A percentile compares a stretch with the other conserved stretches of the same genome.
Conservation (phyloP, 495 filamentous ascomycete species). For the Neurospora cerealis region DNA sequence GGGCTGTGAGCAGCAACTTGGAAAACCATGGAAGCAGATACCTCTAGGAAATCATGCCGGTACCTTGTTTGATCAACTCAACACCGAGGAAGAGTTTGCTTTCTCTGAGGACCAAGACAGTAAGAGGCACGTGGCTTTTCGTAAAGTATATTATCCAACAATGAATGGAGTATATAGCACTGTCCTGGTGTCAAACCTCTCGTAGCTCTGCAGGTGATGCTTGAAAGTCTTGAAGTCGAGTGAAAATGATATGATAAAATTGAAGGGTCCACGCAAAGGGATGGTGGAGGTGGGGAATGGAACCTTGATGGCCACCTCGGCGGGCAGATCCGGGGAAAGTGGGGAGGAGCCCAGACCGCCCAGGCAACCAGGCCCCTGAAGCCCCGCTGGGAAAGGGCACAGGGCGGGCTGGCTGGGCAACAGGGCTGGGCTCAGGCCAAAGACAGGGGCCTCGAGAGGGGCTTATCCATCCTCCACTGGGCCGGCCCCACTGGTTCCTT, state of each 20-base stretch:
- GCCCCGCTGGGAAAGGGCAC: not conserved
- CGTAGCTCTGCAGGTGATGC: not conserved
- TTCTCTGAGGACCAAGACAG: not conserved
- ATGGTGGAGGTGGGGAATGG: not conserved
- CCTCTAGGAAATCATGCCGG: not conserved
- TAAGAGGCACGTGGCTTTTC: not conserved
- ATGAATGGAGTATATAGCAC: not conserved
- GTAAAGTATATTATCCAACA: not conserved
- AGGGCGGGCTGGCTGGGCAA: not conserved
- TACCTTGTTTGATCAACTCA: not conserved
- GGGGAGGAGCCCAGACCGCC: not conserved
- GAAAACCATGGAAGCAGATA: not conserved
- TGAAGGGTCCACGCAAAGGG: not conserved
- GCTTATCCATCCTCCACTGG: not conserved
- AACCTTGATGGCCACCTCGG: not conserved
- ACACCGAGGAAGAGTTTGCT: not conserved
- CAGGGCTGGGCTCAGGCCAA: not conserved
- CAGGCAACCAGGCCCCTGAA: not conserved
- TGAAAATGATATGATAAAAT: not conserved
- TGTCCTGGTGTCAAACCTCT: too few species aligned
- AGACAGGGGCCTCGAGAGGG: not conserved
- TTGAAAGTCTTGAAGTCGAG: not conserved
- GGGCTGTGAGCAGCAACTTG: not conserved
- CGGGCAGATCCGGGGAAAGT: not conserved
- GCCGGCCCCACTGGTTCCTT: not conserved